phyloP scores from a whole-genome alignment of 257 asterid species.

The Nicotiana noctiflora region DNA sequence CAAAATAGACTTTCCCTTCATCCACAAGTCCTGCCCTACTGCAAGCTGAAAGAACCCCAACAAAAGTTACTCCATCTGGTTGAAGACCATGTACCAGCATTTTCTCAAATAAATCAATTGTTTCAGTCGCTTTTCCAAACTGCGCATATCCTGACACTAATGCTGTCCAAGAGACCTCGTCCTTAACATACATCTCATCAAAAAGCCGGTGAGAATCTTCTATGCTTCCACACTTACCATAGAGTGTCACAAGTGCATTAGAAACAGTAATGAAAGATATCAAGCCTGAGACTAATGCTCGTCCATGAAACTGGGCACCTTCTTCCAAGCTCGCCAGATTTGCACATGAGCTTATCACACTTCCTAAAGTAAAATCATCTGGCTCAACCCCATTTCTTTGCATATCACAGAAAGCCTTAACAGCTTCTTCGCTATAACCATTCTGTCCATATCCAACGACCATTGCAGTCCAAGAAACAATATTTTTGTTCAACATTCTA shows the following conservation, averaged over 20 bases:
- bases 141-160: constrained; percentile 78
- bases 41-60: constrained; percentile 85
- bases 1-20: constrained; percentile 55
- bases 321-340: constrained; percentile 92
- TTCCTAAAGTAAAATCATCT: constrained; percentile 71
- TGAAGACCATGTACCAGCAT: constrained; percentile 57
- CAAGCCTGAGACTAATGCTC: constrained; percentile 63
- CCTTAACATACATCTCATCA: constrained; percentile 49
- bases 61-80: constrained; percentile 75
- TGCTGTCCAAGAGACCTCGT: constrained; percentile 89
- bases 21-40: constrained; percentile 79
- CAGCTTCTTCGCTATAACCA: constrained; percentile 84
- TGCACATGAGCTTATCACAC: constrained; percentile 90
- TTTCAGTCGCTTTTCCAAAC: constrained; percentile 73
- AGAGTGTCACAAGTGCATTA: constrained; percentile 73
- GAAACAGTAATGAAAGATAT: constrained; percentile 62
- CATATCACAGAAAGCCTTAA: constrained; percentile 59
- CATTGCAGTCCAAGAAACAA: constrained; percentile 95
- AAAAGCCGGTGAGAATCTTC: constrained; percentile 57
- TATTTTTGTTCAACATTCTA: constrained; percentile 51
- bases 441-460: constrained; percentile 91
- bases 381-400: constrained; percentile 51
- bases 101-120: constrained; percentile 59
- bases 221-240: constrained; percentile 79
- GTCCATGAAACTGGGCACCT: constrained; percentile 84